Evolutionary conservation across 176 grass and related monocot species (phyloP).

Genomic region (Otatea glauca): DNA sequence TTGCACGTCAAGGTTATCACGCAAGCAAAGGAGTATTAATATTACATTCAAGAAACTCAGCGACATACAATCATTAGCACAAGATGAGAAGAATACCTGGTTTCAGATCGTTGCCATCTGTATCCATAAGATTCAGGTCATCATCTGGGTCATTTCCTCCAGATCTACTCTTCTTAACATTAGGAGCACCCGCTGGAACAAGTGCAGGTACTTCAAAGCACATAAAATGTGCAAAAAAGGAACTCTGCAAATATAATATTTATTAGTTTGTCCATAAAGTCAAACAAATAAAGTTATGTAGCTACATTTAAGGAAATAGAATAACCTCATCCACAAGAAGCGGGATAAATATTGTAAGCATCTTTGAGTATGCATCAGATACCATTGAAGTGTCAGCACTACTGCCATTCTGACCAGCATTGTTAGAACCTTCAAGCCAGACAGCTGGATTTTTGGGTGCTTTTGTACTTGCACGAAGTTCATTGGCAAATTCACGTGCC

Average conservation of each 20-base stretch:
- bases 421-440: constrained; percentile 87
- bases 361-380: constrained; percentile 98
- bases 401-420: constrained; percentile 60
- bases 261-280: constrained; percentile 27
- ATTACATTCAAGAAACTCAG: not conserved
- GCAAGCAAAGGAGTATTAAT: constrained; percentile 12
- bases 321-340: constrained; percentile 96
- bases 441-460: constrained; percentile 78
- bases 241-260: constrained; percentile 69
- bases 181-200: constrained; percentile 65
- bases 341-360: constrained; percentile 99
- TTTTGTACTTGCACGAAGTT: constrained; percentile 95
- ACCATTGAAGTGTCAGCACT: constrained; percentile 83
- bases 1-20: not conserved
- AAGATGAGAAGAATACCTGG: constrained; percentile 52
- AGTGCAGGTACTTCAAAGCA: constrained; percentile 94
- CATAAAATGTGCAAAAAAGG: constrained; percentile 99
- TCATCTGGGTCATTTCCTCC: constrained; percentile 68
- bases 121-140: constrained; percentile 79
- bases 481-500: constrained; percentile 98
- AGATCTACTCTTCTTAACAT: constrained; percentile 55
- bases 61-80: constrained; percentile 21
- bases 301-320: constrained; percentile 11
- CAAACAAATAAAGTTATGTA: constrained; percentile 13
- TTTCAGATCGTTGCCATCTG: constrained; percentile 87